phyloP scores from a whole-genome alignment of 345 rosid species.

The Acer campestre region DNA sequence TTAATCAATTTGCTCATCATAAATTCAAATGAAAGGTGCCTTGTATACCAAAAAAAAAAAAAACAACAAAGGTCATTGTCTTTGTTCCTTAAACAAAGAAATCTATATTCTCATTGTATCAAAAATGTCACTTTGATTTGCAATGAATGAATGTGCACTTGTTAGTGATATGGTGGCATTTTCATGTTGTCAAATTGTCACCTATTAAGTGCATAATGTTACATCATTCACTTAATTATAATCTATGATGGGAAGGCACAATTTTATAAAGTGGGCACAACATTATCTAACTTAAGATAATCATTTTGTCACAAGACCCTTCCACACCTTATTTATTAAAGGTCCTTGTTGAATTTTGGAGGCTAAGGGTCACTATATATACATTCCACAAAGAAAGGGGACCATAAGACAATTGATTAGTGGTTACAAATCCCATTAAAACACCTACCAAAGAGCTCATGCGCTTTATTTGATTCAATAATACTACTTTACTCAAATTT shows the following conservation, averaged over 20 bases:
- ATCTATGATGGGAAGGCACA: neutral
- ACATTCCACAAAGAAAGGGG: constrained; percentile 2
- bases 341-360: neutral
- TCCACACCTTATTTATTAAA: neutral
- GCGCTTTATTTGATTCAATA: neutral
- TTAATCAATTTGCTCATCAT: no score
- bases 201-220: neutral
- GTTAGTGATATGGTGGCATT: neutral
- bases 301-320: neutral
- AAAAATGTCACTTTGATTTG: no score
- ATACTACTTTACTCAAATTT: no score
- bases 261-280: neutral
- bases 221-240: constrained; percentile 1
- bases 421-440: neutral
- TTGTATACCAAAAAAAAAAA: no score
- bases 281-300: neutral
- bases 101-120: no score
- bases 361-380: neutral
- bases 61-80: no score
- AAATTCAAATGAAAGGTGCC: no score
- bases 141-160: neutral
- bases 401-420: neutral
- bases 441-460: neutral
- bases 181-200: neutral
- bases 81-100: no score